Conservation (phyloP, 1,139 yeast genomes). For the Candida sojae region DNA sequence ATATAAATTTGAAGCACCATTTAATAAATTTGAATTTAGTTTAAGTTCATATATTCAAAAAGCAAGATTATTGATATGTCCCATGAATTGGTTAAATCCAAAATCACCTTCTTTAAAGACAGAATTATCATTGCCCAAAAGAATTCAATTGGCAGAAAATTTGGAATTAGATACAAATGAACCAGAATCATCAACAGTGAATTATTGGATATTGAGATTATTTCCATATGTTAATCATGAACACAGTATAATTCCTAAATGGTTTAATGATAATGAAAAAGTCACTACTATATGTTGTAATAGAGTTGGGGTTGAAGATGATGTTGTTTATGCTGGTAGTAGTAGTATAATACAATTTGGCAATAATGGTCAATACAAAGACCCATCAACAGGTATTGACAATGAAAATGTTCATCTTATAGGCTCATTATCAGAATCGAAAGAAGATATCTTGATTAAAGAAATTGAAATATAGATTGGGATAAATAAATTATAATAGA, state of each 20-base stretch:
- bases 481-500: too few relatives aligned
- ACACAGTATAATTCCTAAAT: slow-evolving; percentile 27
- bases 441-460: slow-evolving; percentile 61
- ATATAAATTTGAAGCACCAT: slow-evolving; percentile 79
- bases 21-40: slow-evolving; percentile 72
- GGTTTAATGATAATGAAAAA: slow-evolving; percentile 14
- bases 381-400: slow-evolving; percentile 9
- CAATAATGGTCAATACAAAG: slow-evolving; percentile 21
- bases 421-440: slow-evolving; percentile 61
- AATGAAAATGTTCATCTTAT: slow-evolving; percentile 54
- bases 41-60: slow-evolving; percentile 48
- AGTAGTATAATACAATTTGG: slow-evolving; percentile 57
- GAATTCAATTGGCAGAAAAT: slow-evolving; percentile 6
- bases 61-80: slow-evolving; percentile 64
- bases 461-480: slow-evolving; percentile 44
- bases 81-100: slow-evolving; percentile 86
- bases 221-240: slow-evolving; percentile 59
- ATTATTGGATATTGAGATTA: slow-evolving; percentile 74
- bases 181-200: slow-evolving; percentile 31
- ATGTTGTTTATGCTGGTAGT: slow-evolving; percentile 73
- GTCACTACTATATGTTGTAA: slow-evolving; percentile 59
- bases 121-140: slow-evolving; percentile 2
- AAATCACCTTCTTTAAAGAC: slow-evolving; percentile 43
- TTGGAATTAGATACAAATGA: slow-evolving; percentile 1
- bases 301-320: slow-evolving; percentile 73